phyloP scores from a whole-genome alignment of 495 filamentous ascomycete species.

The Hyaloscypha finlandica region DNA sequence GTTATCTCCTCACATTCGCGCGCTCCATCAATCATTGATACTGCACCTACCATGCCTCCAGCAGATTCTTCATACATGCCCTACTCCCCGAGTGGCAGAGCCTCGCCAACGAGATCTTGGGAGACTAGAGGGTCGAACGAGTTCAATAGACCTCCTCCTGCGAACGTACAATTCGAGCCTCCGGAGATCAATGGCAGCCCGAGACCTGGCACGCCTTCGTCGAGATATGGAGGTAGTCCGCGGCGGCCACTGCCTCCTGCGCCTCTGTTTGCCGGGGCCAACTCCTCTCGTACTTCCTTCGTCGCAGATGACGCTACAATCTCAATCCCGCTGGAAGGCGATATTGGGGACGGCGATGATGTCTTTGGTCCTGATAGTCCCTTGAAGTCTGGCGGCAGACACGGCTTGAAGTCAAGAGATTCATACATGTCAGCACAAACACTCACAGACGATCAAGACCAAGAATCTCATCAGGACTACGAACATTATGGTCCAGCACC shows the following conservation, averaged over 20 bases:
- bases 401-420: constrained; percentile 50
- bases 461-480: constrained; percentile 50
- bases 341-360: constrained; percentile 63
- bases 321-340: constrained; percentile 57
- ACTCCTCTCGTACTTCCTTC: constrained; percentile 33
- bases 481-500: constrained; percentile 88
- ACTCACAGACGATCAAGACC: constrained; percentile 54
- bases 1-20: constrained; percentile 46
- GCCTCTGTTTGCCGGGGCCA: constrained; percentile 69
- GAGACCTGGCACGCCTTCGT: constrained; percentile 85
- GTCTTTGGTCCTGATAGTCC: constrained; percentile 69
- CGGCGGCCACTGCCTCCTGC: constrained; percentile 88
- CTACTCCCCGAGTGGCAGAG: constrained; percentile 34
- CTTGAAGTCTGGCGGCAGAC: constrained; percentile 40
- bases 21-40: constrained; percentile 42
- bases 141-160: constrained; percentile 62
- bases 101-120: constrained; percentile 68
- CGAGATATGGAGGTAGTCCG: constrained; percentile 81
- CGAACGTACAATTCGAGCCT: constrained; percentile 75
- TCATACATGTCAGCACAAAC: constrained; percentile 62
- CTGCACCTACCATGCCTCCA: constrained; percentile 48
- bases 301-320: constrained; percentile 56
- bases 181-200: constrained; percentile 87
- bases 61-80: constrained; percentile 47
- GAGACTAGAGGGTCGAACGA: constrained; percentile 65